A percentile compares a stretch with the other conserved stretches of the same genome.
These are phyloP conservation scores for Eimeria nieschulzi DNA, from an alignment of 169 alveolate genomes.

Conservation along the genomic window DNA sequence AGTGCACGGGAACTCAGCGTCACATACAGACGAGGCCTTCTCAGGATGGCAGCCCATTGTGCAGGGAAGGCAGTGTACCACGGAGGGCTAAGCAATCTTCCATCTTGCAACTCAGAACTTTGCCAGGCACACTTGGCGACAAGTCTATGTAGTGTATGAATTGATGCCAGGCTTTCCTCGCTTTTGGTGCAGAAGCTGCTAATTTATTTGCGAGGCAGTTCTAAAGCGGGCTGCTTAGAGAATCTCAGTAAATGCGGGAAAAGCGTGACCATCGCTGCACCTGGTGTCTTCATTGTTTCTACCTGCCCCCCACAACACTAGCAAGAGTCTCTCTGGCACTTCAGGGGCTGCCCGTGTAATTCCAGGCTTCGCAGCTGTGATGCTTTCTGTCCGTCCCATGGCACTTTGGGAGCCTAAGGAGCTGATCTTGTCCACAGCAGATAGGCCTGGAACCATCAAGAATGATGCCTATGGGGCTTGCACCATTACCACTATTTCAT, in stretches of 20 bases:
- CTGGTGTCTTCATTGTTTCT: conserved; percentile 72
- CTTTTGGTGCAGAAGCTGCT: too few species aligned
- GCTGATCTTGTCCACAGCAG: conserved; percentile 1
- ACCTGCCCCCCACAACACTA: conserved; percentile 75
- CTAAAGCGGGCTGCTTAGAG: background rate
- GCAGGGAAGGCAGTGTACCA: too few species aligned
- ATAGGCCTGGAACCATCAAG: background rate
- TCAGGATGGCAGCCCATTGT: too few species aligned
- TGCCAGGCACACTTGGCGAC: too few species aligned
- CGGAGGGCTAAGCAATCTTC: too few species aligned
- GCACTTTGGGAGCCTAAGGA: background rate
- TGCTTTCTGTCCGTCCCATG: conserved; percentile 32
- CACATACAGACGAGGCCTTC: too few species aligned
- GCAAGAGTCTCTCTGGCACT: conserved; percentile 76
- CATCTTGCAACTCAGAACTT: too few species aligned
- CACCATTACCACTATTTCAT: too few species aligned
- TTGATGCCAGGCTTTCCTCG: too few species aligned
- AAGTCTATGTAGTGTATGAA: too few species aligned
- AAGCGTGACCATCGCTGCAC: conserved; percentile 67
- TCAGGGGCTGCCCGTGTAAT: conserved; percentile 82
- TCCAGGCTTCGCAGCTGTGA: conserved; percentile 75
- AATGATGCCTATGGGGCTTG: background rate
- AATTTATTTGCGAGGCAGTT: too few species aligned
- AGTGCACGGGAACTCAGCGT: too few species aligned
- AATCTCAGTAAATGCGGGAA: conserved; percentile 43